Percentiles rank a stretch among this genome's conserved stretches.
Evolutionary conservation across 2,329 filamentous ascomycete species (phyloP).

Genomic region (Pseudogymnoascus sp.): DNA sequence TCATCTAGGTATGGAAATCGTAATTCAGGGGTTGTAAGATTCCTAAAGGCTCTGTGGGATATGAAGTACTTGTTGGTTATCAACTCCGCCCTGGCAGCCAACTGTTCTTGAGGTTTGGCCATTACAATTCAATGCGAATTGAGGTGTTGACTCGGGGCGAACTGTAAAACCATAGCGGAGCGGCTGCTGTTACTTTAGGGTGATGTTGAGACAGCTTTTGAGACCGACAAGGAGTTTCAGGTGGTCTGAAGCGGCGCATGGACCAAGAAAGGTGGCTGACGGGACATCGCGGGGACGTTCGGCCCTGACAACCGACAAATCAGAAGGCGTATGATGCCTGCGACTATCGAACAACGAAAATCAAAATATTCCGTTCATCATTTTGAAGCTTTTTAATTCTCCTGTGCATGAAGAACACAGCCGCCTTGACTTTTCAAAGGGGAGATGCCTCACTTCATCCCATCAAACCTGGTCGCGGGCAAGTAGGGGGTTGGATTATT

Average conservation of each 20-base stretch:
- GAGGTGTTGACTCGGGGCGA: not conserved
- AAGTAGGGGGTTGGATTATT: not conserved
- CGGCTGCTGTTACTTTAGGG: not conserved
- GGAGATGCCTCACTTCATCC: not conserved
- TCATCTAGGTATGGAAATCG: not conserved
- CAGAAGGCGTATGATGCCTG: not conserved
- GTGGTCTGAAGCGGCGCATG: not conserved
- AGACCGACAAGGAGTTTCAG: constrained; percentile 4
- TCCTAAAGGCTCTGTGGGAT: too few species aligned
- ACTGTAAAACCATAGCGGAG: constrained; percentile 1
- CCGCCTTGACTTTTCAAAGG: not conserved
- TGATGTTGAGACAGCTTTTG: constrained; percentile 2
- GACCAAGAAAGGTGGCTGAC: not conserved
- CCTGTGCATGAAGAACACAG: not conserved
- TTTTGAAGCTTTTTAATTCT: not conserved
- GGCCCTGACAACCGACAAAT: constrained; percentile 3
- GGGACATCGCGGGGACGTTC: not conserved
- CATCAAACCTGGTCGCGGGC: not conserved
- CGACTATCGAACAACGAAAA: not conserved
- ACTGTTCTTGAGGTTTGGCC: not conserved
- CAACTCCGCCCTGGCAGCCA: not conserved
- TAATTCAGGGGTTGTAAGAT: too few species aligned
- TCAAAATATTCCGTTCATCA: not conserved
- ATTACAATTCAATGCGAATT: not conserved
- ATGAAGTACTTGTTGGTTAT: not conserved